Conservation (phyloP, 1,139 yeast species). For the Geotrichum siamense region DNA sequence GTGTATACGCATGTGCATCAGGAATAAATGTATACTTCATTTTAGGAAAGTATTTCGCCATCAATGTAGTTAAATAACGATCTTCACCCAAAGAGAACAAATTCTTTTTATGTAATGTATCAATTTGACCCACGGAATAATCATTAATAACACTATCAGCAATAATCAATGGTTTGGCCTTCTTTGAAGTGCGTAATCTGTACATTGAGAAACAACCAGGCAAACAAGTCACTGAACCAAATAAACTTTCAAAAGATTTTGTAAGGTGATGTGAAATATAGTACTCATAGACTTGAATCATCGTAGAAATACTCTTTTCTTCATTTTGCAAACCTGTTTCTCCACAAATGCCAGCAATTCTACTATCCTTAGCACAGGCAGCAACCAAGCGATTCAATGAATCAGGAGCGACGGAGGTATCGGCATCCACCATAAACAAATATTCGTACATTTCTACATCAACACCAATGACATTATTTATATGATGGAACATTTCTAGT, state of each 20-base stretch:
- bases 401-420: constrained; percentile 36
- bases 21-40: constrained; percentile 38
- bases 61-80: constrained; percentile 38
- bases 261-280: constrained; percentile 40
- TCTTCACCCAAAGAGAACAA: constrained; percentile 40
- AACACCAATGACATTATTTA: constrained; percentile 39
- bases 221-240: constrained; percentile 39
- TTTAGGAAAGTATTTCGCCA: constrained; percentile 37
- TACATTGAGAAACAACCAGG: constrained; percentile 41
- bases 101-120: constrained; percentile 40
- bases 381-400: constrained; percentile 37
- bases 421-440: constrained; percentile 39
- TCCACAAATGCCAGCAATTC: constrained; percentile 39
- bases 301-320: constrained; percentile 35
- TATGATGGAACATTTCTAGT: constrained; percentile 38
- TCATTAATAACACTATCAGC: constrained; percentile 36
- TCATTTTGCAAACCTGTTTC: constrained; percentile 39
- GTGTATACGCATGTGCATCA: constrained; percentile 38
- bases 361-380: constrained; percentile 35
- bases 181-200: constrained; percentile 36
- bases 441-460: constrained; percentile 40
- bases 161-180: constrained; percentile 35
- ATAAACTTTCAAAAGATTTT: constrained; percentile 38
- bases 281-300: constrained; percentile 41
- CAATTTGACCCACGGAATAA: constrained; percentile 36